Conservation (phyloP, 805 yeast species). For the Wickerhamomyces mucosus region DNA sequence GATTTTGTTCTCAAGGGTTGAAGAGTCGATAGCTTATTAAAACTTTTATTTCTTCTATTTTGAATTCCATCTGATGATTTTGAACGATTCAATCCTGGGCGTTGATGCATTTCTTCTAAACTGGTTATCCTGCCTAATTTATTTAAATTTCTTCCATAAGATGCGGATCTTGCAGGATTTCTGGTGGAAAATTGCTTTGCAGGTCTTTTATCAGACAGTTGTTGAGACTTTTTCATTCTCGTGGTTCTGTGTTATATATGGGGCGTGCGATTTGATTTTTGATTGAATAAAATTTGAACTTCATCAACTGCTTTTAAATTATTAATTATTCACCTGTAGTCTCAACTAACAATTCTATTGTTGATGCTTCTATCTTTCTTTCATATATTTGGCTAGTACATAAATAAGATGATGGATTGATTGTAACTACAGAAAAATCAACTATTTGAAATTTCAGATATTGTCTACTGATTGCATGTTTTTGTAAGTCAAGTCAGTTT, state of each 20-base stretch:
- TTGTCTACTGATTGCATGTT: no score
- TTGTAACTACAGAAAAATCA: no score
- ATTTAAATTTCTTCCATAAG: constrained; percentile 19
- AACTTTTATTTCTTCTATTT: constrained; percentile 11
- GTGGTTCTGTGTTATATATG: not conserved
- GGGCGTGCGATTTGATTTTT: constrained; percentile 2
- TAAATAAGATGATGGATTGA: no score
- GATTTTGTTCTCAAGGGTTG: constrained; percentile 17
- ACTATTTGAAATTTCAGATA: no score
- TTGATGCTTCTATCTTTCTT: no score
- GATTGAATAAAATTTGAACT: no score
- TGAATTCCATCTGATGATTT: constrained; percentile 15
- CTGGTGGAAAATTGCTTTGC: constrained; percentile 14
- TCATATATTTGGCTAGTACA: no score
- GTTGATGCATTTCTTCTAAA: constrained; percentile 11
- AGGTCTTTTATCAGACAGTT: constrained; percentile 10
- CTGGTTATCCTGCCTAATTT: constrained; percentile 14
- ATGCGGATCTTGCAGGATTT: constrained; percentile 16
- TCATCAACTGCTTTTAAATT: no score
- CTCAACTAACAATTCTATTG: no score
- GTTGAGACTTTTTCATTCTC: constrained; percentile 3
- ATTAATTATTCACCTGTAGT: no score
- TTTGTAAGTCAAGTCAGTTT: no score
- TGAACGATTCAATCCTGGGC: constrained; percentile 17
- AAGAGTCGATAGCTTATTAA: constrained; percentile 13